Conservation (phyloP, 1,284 basidiomycete species). For the Puccinia triticina region DNA sequence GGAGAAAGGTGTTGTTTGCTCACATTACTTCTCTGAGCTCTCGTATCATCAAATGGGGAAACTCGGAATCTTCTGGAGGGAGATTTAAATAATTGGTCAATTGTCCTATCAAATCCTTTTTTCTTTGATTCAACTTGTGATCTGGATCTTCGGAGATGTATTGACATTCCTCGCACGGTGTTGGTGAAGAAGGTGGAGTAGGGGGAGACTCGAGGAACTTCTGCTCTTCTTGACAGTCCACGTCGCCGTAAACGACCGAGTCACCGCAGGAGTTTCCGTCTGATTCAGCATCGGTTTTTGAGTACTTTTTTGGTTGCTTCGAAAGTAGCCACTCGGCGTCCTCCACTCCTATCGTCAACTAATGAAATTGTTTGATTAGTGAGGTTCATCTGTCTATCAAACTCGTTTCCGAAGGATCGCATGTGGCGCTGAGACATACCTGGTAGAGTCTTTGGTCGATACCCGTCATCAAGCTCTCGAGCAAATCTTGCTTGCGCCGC, state of each 20-base stretch:
- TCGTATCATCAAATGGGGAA: neutral
- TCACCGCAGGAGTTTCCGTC: constrained; percentile 23
- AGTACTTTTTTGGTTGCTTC: neutral
- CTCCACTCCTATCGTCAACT: constrained; percentile 35
- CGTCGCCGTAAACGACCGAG: constrained; percentile 1
- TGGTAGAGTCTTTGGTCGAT: constrained; percentile 42
- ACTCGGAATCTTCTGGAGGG: neutral
- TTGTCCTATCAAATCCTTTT: constrained; percentile 7
- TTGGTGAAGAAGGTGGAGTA: constrained; percentile 35
- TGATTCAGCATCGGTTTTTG: constrained; percentile 12
- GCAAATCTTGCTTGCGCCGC: constrained; percentile 26
- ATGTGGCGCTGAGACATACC: constrained; percentile 21
- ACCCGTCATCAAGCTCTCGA: constrained; percentile 41
- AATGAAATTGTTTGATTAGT: neutral
- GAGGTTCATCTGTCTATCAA: neutral
- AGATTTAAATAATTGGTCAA: constrained; percentile 28
- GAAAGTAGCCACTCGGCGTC: constrained; percentile 35
- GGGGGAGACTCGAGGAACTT: neutral
- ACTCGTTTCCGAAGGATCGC: neutral
- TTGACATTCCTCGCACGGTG: constrained; percentile 25
- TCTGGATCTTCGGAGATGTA: constrained; percentile 27
- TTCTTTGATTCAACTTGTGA: constrained; percentile 15
- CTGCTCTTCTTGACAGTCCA: constrained; percentile 31
- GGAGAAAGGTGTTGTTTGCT: neutral
- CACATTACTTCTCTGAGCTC: constrained; percentile 46